Evolutionary conservation across 164 flowering plant genomes (phyloP), one percentile per base, ranked within the genome.

Genomic region (Magnolia sinica): DNA sequence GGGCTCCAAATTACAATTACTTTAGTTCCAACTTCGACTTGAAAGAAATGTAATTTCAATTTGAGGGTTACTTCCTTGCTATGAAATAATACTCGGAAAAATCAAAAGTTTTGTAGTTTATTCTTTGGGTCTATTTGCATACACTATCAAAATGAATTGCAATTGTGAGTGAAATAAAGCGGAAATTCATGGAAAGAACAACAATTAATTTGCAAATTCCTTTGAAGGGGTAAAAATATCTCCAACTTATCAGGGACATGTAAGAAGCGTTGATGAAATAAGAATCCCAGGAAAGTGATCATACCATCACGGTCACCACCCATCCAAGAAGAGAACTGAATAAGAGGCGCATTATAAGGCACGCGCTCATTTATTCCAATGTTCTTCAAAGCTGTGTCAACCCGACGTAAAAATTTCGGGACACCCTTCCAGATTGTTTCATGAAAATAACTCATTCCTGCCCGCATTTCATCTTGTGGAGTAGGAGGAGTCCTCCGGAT

Each of bases 261-360:
- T 37, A 59, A 50, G 31, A 52, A 51, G 16, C 22, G 20, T 55
- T 14, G 73, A 68, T 45, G 24, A 68, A 24, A 22, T n/a, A 29
- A 24, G n/a, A 50, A 7, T 14, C 74, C 8, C 52, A 8, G 29
- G 24, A 68, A 49, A 80, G 68, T 66, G 63, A 80, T 18, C 78
- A 64, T 91, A 96, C 99, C 99, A 85, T 96, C 99, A 74, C 99
- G 98, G 79, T 94, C 99, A 76, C 98, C 98, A 73, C 99, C 98
- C 99, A 96, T 94, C 98, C 99, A 96, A 74, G 98, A 94, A 77
- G 98, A 94, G 76, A 94, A 96, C 69, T 93, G 98, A 81, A 96
- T 94, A 29, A 94, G 91, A 50, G 98, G 98, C 37, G 98, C 98
- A 88, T 94, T 96, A 79, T 94, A 93, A 10, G 99, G 99, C 77